Percentiles rank a stretch among this genome's conserved stretches.
Evolutionary conservation across 371 early-diverging fungal genomes (phyloP).

Genomic region (Umbelopsis sp.): DNA sequence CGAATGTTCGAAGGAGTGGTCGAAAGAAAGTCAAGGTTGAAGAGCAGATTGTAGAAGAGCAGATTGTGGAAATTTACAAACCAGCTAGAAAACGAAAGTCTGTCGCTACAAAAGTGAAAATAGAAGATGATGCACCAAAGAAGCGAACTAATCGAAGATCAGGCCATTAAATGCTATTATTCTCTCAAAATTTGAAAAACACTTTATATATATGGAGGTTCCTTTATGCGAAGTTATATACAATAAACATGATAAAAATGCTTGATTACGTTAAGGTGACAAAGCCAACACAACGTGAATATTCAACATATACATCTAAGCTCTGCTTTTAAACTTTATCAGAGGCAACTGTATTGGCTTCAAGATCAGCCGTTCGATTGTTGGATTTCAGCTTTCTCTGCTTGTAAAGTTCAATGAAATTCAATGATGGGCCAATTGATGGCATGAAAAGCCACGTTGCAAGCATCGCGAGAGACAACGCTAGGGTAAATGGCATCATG

Average conservation of each 20-base stretch:
- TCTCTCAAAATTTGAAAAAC: background rate
- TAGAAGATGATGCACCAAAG: background rate
- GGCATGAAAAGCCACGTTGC: conserved; percentile 35
- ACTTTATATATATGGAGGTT: background rate
- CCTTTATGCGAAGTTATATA: background rate
- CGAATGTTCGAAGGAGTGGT: background rate
- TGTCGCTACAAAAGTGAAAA: background rate
- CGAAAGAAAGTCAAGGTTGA: background rate
- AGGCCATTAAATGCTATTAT: background rate
- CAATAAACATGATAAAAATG: background rate
- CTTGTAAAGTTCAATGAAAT: background rate
- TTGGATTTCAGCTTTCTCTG: background rate
- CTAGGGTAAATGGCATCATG: conserved; percentile 33
- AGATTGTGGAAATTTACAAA: background rate
- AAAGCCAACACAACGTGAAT: background rate
- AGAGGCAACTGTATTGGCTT: background rate
- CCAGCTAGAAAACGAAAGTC: background rate
- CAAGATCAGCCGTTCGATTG: background rate
- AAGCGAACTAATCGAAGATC: background rate
- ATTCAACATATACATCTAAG: background rate
- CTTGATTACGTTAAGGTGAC: background rate
- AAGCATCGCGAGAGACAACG: conserved; percentile 29
- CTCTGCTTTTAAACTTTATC: background rate
- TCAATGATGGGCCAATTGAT: background rate
- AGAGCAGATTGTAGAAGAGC: background rate